Conservation (phyloP, 2,329 filamentous ascomycete genomes). For the Cordyceps pruinosa region DNA sequence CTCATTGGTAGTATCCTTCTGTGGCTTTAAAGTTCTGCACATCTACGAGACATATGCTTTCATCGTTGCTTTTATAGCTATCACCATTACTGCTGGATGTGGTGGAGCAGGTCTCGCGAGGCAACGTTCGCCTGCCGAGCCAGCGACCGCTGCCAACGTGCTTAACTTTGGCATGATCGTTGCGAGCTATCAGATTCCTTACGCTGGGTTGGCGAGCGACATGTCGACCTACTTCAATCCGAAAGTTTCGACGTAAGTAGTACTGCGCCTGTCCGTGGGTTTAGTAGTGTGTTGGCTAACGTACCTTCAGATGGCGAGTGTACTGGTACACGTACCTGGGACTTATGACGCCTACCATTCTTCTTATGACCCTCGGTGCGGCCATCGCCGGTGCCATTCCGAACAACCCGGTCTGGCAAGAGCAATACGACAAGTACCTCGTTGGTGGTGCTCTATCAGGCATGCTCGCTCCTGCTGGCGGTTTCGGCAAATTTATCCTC, state of each 20-base stretch:
- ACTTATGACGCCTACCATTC: slow-evolving; percentile 46
- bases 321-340: slow-evolving; percentile 53
- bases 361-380: slow-evolving; percentile 56
- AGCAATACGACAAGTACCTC: slow-evolving; percentile 44
- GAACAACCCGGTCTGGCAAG: slow-evolving; percentile 46
- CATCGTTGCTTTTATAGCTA: slow-evolving; percentile 47
- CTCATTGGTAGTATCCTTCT: slow-evolving; percentile 54
- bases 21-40: slow-evolving; percentile 51
- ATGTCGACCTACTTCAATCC: slow-evolving; percentile 56
- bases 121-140: slow-evolving; percentile 35
- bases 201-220: slow-evolving; percentile 51
- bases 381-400: slow-evolving; percentile 56
- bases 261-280: background rate
- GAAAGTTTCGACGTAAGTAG: slow-evolving; percentile 41
- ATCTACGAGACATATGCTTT: slow-evolving; percentile 52
- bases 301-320: slow-evolving; percentile 31
- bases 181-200: slow-evolving; percentile 58
- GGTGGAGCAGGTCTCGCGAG: slow-evolving; percentile 43
- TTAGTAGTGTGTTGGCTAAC: background rate
- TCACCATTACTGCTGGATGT: slow-evolving; percentile 47
- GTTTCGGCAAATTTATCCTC: slow-evolving; percentile 56
- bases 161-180: slow-evolving; percentile 55
- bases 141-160: slow-evolving; percentile 39
- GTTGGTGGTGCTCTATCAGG: slow-evolving; percentile 53
- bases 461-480: slow-evolving; percentile 50